These are phyloP conservation scores for Scheffersomyces amazonensis DNA, from an alignment of 805 yeast genomes.

Conservation along the genomic window DNA sequence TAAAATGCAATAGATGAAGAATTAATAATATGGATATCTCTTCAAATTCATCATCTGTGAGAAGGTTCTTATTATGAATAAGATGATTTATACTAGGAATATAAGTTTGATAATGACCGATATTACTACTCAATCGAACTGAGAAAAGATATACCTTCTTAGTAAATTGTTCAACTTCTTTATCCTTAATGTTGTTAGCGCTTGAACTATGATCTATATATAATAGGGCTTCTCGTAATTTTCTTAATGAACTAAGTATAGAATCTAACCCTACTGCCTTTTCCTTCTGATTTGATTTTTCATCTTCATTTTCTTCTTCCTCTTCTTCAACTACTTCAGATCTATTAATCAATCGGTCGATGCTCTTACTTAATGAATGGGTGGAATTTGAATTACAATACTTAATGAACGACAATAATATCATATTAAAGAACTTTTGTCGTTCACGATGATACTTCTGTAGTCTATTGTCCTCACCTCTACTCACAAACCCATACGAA, in stretches of 20 bases:
- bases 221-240: slow-evolving; percentile 55
- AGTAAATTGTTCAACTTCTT: slow-evolving; percentile 9
- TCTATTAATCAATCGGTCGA: slow-evolving; percentile 7
- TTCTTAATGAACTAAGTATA: slow-evolving; percentile 36
- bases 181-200: background rate
- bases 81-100: slow-evolving; percentile 50
- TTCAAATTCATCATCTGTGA: slow-evolving; percentile 22
- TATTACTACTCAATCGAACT: slow-evolving; percentile 40
- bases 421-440: slow-evolving; percentile 32
- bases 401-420: slow-evolving; percentile 26
- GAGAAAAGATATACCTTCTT: slow-evolving; percentile 49
- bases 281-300: background rate
- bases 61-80: slow-evolving; percentile 15
- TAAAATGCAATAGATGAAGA: slow-evolving; percentile 45
- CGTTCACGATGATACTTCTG: slow-evolving; percentile 44
- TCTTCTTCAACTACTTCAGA: slow-evolving; percentile 4
- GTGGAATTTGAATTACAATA: slow-evolving; percentile 26
- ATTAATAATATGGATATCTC: slow-evolving; percentile 42
- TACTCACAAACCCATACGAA: slow-evolving; percentile 54
- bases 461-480: slow-evolving; percentile 55
- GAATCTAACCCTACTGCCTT: slow-evolving; percentile 16
- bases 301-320: background rate
- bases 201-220: slow-evolving; percentile 33
- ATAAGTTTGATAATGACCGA: slow-evolving; percentile 53
- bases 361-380: slow-evolving; percentile 7